Conservation (phyloP, 495 filamentous ascomycete genomes). For the Lentithecium fluviatile region DNA sequence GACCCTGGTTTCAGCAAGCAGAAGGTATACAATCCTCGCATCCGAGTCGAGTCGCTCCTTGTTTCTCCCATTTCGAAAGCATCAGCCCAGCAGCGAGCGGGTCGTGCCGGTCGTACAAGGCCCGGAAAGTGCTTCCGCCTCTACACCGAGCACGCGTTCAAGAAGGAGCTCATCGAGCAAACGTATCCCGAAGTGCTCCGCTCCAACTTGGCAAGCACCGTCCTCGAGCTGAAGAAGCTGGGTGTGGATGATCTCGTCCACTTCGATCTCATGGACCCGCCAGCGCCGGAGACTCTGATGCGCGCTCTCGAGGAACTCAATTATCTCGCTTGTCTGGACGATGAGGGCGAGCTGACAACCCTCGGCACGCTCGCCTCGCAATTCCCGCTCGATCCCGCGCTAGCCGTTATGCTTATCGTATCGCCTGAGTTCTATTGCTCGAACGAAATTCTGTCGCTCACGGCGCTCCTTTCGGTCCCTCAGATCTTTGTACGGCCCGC, state of each 20-base stretch:
- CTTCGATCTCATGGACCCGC: slow-evolving; percentile 98
- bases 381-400: slow-evolving; percentile 90
- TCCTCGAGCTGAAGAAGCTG: slow-evolving; percentile 95
- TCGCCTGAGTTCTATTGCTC: slow-evolving; percentile 99
- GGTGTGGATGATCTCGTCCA: slow-evolving; percentile 95
- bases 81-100: slow-evolving; percentile 95
- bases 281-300: slow-evolving; percentile 98
- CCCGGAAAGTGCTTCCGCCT: slow-evolving; percentile 97
- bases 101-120: slow-evolving; percentile 96
- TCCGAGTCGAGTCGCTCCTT: slow-evolving; percentile 91
- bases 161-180: slow-evolving; percentile 95
- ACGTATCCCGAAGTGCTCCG: slow-evolving; percentile 94
- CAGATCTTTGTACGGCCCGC: slow-evolving; percentile 90
- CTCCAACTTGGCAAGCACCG: slow-evolving; percentile 90
- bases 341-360: slow-evolving; percentile 85
- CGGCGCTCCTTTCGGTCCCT: slow-evolving; percentile 88
- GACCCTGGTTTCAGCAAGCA: slow-evolving; percentile 99
- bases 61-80: slow-evolving; percentile 97
- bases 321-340: slow-evolving; percentile 93
- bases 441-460: slow-evolving; percentile 95
- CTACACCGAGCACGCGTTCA: slow-evolving; percentile 95
- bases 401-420: slow-evolving; percentile 97
- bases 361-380: slow-evolving; percentile 88
- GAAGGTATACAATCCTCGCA: slow-evolving; percentile 97
- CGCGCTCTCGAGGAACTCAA: slow-evolving; percentile 96